Evolutionary conservation across 495 filamentous ascomycete genomes (phyloP).

Genomic region (Cercophora newfieldiana): DNA sequence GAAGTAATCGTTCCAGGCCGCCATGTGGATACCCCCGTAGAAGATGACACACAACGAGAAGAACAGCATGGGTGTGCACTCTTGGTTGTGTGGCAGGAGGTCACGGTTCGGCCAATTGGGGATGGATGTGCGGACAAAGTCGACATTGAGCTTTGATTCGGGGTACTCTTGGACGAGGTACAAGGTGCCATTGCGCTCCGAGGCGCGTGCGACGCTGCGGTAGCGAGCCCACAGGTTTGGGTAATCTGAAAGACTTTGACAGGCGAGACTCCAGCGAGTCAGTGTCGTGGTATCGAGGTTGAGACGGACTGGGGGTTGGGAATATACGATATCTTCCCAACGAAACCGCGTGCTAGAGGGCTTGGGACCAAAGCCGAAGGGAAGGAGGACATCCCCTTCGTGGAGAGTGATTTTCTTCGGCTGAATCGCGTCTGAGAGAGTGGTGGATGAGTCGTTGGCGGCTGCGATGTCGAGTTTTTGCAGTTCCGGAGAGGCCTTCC

Average conservation of each 20-base stretch:
- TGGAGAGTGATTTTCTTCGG: neutral
- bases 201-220: neutral
- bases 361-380: constrained; percentile 2
- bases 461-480: neutral
- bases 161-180: neutral
- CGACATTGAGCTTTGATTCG: neutral
- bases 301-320: neutral
- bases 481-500: neutral
- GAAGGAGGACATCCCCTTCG: neutral
- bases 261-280: neutral
- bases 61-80: neutral
- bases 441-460: neutral
- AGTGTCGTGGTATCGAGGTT: neutral
- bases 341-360: neutral
- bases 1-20: neutral
- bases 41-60: neutral
- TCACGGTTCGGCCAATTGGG: neutral
- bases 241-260: neutral
- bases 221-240: neutral
- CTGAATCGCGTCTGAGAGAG: neutral
- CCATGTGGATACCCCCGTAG: neutral
- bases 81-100: neutral
- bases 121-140: neutral
- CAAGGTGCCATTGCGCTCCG: neutral
- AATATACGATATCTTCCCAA: neutral